Evolutionary conservation across 2,329 filamentous ascomycete species (phyloP).

Genomic region (Pseudogymnoascus sp.): DNA sequence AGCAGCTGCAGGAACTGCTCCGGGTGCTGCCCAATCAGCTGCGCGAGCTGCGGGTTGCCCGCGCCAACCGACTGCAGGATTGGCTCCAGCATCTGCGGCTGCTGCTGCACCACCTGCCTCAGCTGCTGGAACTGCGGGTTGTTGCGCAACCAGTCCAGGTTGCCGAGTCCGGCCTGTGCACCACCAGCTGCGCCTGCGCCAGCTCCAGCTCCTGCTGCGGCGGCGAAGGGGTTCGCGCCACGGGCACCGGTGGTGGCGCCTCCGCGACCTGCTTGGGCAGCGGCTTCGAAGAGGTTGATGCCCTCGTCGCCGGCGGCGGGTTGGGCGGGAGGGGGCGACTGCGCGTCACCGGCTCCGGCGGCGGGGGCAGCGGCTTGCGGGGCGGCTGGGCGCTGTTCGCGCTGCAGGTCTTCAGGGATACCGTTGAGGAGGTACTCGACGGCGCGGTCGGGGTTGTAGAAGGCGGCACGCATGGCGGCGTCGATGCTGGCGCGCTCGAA

Average conservation of each 20-base stretch:
- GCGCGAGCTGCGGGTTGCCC: constrained; percentile 88
- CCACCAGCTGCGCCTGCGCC: constrained; percentile 36
- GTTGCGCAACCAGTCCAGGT: constrained; percentile 86
- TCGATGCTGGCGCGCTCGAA: constrained; percentile 86
- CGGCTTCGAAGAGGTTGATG: constrained; percentile 88
- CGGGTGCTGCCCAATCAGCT: constrained; percentile 83
- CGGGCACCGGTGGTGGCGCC: constrained; percentile 31
- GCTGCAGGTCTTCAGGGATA: constrained; percentile 76
- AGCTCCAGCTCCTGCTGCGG: constrained; percentile 42
- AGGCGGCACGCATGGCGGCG: constrained; percentile 89
- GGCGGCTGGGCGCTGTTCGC: constrained; percentile 52
- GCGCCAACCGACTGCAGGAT: constrained; percentile 93
- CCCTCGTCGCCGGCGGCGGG: constrained; percentile 54
- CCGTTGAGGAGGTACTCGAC: constrained; percentile 97
- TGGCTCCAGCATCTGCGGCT: constrained; percentile 96
- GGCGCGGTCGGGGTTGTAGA: constrained; percentile 92
- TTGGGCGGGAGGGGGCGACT: constrained; percentile 35
- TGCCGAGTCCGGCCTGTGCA: constrained; percentile 52
- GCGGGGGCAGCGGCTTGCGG: constrained; percentile 36
- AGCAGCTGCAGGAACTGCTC: constrained; percentile 88
- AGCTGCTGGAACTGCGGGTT: constrained; percentile 98
- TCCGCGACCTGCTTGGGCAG: constrained; percentile 60
- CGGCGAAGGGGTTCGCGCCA: constrained; percentile 27
- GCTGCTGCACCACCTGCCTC: constrained; percentile 91
- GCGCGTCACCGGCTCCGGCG: constrained; percentile 36